Base-by-base conservation (phyloP, 176 grass and related monocot species). In the Carex scoparia region DNA sequence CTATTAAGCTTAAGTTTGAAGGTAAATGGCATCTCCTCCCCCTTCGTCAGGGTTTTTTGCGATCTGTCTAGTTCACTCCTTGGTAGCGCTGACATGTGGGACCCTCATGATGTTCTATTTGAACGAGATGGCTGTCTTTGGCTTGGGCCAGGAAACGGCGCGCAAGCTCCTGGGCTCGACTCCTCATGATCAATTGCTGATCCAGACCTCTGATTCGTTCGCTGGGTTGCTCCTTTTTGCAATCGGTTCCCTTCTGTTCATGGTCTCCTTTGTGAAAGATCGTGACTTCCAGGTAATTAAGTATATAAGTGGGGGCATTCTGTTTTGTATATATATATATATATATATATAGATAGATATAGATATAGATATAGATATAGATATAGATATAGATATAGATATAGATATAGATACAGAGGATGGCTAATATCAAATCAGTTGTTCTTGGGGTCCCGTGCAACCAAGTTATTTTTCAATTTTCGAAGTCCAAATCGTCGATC, bases 131-230 rank as follows among this genome's bases (percentile, higher is more conserved):
- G 82, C 89, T 23, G 89, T 71, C 44, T 68, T 87, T 8, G 83
- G 86, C 31, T 83, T 88, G 58, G 86, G 89, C n/a, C 82, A 49
- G 30, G 89, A 90, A 19, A 86, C 89, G 65, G 85, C 89, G 86
- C 74, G 60, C 75, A 76, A 79, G 86, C 83, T 91, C 65, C 89
- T 78, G 83, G 89, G 89, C 0, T 91, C 89, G 14, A 91, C 89
- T 48, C 89, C 89, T 27, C 89, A 85, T 40, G 89, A 91, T 37
- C 86, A 88, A 80, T 44, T 91, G 77, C 77, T 88, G 35, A 91
- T 91, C 77, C 86, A 86, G 77, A 91, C 86, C 10, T 91, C 89
- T 10, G 89, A 91, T 32, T 91, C 89, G 35, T 91, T 91, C 77
- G 86, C 86, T 15, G 89, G 89, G 7, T 65, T 91, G 54, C 89